Evolutionary conservation across 331 rosid species (phyloP).

Genomic region (Cydonia oblonga): DNA sequence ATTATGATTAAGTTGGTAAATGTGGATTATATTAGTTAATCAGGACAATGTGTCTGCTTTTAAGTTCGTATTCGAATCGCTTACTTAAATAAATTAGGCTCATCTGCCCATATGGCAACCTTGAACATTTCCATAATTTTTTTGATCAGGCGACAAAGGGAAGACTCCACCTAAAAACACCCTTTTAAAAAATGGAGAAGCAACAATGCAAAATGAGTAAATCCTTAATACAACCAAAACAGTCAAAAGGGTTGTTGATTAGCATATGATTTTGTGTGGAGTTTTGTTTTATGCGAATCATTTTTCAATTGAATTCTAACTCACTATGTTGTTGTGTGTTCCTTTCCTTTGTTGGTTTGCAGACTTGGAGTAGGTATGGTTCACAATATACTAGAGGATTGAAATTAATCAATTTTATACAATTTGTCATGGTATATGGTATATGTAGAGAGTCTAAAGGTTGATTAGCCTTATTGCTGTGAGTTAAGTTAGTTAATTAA

Average conservation of each 20-base stretch:
- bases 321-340: no score
- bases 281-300: conserved; percentile 10
- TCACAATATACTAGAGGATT: no score
- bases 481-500: no score
- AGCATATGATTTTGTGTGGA: background rate
- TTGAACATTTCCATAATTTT: background rate
- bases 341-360: no score
- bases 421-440: no score
- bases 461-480: no score
- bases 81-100: background rate
- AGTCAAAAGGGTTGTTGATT: background rate
- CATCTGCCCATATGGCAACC: conserved; percentile 13
- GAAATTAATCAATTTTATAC: no score
- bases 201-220: background rate
- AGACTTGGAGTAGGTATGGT: no score
- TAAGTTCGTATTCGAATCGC: no score
- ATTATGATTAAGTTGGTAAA: background rate
- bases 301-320: conserved; percentile 21
- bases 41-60: no score
- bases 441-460: no score
- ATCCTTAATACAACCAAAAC: background rate
- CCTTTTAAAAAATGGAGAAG: background rate
- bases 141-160: conserved; percentile 23
- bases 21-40: background rate
- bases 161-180: conserved; percentile 19